phyloP scores from a whole-genome alignment of 176 grass and related monocot species.

The Pharus latifolius region DNA sequence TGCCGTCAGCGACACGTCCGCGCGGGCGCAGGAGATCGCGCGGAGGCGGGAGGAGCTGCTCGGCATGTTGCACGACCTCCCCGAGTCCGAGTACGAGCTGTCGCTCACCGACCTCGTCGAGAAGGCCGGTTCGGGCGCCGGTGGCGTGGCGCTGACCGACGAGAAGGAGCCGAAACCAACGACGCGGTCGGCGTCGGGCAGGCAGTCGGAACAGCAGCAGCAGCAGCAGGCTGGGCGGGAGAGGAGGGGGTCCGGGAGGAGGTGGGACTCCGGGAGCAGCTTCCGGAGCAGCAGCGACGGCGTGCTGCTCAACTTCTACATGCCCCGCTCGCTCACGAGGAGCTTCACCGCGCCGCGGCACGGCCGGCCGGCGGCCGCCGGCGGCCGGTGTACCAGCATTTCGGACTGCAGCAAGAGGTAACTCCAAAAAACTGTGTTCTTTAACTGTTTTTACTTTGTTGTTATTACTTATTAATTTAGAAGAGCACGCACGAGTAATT shows the following conservation, averaged over 20 bases:
- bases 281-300: slow-evolving; percentile 75
- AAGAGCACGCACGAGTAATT: not conserved
- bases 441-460: no score
- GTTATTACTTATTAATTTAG: no score
- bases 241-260: slow-evolving; percentile 24
- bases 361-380: not conserved
- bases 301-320: slow-evolving; percentile 84
- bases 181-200: not conserved
- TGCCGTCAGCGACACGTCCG: slow-evolving; percentile 5
- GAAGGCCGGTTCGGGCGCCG: not conserved
- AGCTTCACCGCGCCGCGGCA: slow-evolving; percentile 61
- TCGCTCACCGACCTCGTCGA: slow-evolving; percentile 84
- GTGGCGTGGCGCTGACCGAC: not conserved
- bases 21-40: slow-evolving; percentile 59
- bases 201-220: not conserved
- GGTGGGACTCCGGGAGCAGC: slow-evolving; percentile 21
- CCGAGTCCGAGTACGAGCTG: slow-evolving; percentile 74
- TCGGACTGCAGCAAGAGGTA: slow-evolving; percentile 45
- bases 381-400: not conserved
- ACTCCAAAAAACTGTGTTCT: not conserved
- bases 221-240: not conserved
- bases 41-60: slow-evolving; percentile 62
- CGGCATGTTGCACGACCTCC: slow-evolving; percentile 56
- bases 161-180: not conserved
- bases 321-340: slow-evolving; percentile 56